These are phyloP conservation scores for Pseudogymnoascus sp. DNA, from an alignment of 2,329 filamentous ascomycete species.

Conservation along the genomic window DNA sequence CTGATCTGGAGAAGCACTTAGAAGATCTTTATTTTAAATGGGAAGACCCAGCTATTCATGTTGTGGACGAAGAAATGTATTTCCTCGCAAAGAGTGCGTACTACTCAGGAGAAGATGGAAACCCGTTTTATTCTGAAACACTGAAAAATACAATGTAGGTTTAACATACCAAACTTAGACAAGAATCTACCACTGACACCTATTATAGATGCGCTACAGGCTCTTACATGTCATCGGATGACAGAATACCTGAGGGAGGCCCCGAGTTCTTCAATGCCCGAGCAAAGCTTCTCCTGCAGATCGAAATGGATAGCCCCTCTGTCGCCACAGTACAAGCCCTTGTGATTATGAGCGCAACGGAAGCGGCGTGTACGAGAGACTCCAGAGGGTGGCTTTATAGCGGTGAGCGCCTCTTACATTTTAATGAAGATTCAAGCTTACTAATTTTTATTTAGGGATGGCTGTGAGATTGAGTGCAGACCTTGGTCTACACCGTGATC, in stretches of 20 bases:
- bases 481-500: constrained; percentile 14
- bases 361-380: constrained; percentile 37
- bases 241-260: constrained; percentile 18
- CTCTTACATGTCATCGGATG: background rate
- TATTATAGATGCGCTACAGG: background rate
- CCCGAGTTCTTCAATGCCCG: constrained; percentile 37
- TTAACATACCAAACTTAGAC: background rate
- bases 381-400: constrained; percentile 41
- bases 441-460: constrained; percentile 11
- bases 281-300: constrained; percentile 38
- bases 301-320: constrained; percentile 40
- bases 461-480: constrained; percentile 13
- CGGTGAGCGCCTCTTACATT: constrained; percentile 24
- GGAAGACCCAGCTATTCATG: constrained; percentile 13
- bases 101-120: constrained; percentile 5
- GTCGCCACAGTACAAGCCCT: constrained; percentile 42
- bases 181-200: background rate
- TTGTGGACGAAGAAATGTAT: constrained; percentile 15
- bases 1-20: constrained; percentile 10
- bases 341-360: constrained; percentile 38
- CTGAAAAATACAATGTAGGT: constrained; percentile 15
- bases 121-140: constrained; percentile 11
- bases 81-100: background rate
- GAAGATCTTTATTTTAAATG: constrained; percentile 14
- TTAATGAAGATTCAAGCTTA: background rate